Base-by-base conservation (phyloP, 2,329 filamentous ascomycete genomes). In the Nemania diffusa region DNA sequence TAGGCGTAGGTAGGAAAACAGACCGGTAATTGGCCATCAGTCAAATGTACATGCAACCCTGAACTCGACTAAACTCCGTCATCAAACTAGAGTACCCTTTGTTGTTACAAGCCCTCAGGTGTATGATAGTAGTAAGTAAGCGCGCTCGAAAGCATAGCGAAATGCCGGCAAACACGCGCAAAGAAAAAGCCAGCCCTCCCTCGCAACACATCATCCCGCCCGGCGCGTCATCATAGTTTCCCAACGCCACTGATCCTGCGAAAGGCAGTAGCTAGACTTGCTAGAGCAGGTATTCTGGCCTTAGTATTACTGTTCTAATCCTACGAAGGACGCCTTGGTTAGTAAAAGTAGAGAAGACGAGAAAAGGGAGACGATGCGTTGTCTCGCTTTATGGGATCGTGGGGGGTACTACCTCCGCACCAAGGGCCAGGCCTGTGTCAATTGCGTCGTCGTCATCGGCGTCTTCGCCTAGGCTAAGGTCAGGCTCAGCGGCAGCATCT, bases 291-390 rank as follows among this genome's bases (percentile, higher is more conserved):
- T 58, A 75, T 53, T 56, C 68, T 72, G 59, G 70, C 62, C 50
- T 27, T 64, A 32, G 69, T 40, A 62, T 73, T 65, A 56, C 40
- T 67, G 61, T 72, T 71, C 74, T 76, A 77, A 73, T 75, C 76
- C 76, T 78, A 66, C 71, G 71, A 72, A 72, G 67, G 68, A 72
- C 71, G 67, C 69, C 67, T 65, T 69, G 72, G 74, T 78, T 70
- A 78, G 75, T 69, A 71, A 55, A 29, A 34, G 27, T 5, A 22
- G 27, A 13, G 26, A 24, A 37, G 40, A 42, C 17, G 9, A 24
- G 24, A 42, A 8, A 27, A 24, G 29, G 40, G 20, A 22, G 57
- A 27, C 13, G 44, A 5, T 17, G 8, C 24, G 9, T 15, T 11
- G 5, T 46, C n/a, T 53, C 29, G 34, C 13, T 20, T 56, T 8